Conservation (phyloP, 441 rosid genomes). For the Cnidoscolus chayamansa region DNA sequence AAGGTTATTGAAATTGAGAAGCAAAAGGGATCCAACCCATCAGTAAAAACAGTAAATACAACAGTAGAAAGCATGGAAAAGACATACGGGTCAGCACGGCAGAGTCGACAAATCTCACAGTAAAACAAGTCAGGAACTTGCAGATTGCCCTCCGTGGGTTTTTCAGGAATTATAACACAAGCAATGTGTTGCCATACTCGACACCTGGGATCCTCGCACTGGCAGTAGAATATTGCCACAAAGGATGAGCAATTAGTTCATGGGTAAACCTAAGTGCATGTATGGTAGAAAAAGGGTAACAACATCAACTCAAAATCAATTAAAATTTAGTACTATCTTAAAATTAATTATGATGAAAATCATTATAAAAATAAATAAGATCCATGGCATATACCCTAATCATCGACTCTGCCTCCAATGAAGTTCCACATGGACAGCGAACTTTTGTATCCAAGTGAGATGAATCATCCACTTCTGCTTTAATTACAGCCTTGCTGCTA, state of each 20-base stretch:
- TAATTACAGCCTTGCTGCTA: slow-evolving; percentile 53
- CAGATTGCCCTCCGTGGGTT: slow-evolving; percentile 60
- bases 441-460: slow-evolving; percentile 56
- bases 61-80: slow-evolving; percentile 1
- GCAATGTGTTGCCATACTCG: slow-evolving; percentile 80
- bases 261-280: background rate
- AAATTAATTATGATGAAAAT: background rate
- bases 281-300: background rate
- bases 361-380: background rate
- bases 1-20: background rate
- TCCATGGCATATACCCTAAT: slow-evolving; percentile 49
- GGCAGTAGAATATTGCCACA: slow-evolving; percentile 23
- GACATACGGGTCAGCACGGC: slow-evolving; percentile 96
- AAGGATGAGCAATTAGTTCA: slow-evolving; percentile 12
- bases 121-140: slow-evolving; percentile 73
- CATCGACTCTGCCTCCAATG: slow-evolving; percentile 67
- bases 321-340: background rate
- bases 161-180: slow-evolving; percentile 82
- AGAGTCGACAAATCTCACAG: slow-evolving; percentile 90
- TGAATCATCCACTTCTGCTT: slow-evolving; percentile 63
- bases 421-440: slow-evolving; percentile 89
- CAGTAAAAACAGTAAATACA: background rate
- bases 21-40: background rate
- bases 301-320: background rate
- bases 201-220: slow-evolving; percentile 89